Conservation (phyloP, 2,329 filamentous ascomycete species). For the Tolypocladium cylindrosporum region DNA sequence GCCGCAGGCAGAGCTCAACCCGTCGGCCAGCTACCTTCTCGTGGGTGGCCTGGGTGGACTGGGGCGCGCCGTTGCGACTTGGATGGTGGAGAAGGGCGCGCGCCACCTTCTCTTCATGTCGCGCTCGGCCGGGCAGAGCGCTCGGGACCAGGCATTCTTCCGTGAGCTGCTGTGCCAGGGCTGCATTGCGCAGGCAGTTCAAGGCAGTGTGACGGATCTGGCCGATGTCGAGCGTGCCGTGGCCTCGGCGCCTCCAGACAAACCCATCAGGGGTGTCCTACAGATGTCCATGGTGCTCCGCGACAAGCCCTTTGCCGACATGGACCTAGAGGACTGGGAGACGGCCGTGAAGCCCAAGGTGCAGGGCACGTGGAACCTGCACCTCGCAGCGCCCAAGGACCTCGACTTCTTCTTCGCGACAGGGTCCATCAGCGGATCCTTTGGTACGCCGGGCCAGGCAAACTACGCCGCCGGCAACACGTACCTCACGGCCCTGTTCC, state of each 20-base stretch:
- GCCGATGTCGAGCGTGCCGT: no score
- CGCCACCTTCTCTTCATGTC: no score
- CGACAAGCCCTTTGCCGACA: neutral
- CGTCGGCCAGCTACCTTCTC: constrained; percentile 9
- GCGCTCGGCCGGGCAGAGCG: no score
- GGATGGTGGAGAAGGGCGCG: no score
- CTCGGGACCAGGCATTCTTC: no score
- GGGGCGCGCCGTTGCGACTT: no score
- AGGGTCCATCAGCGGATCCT: constrained; percentile 14
- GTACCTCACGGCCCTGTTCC: constrained; percentile 17
- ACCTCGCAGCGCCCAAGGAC: constrained; percentile 4
- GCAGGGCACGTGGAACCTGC: constrained; percentile 14
- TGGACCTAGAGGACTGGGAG: constrained; percentile 1
- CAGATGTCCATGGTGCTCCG: constrained; percentile 4
- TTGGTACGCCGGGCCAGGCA: constrained; percentile 16
- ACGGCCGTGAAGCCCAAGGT: constrained; percentile 13
- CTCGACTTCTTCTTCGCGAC: constrained; percentile 22
- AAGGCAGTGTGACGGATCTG: no score
- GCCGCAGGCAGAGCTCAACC: neutral
- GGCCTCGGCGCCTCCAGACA: no score
- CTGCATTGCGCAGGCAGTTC: no score
- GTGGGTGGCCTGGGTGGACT: neutral
- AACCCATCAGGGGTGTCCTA: constrained; percentile 1
- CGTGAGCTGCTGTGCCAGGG: no score
- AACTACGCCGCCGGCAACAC: constrained; percentile 21